Evolutionary conservation across 2,329 filamentous ascomycete genomes (phyloP).

Genomic region (Fonsecaea monophora): DNA sequence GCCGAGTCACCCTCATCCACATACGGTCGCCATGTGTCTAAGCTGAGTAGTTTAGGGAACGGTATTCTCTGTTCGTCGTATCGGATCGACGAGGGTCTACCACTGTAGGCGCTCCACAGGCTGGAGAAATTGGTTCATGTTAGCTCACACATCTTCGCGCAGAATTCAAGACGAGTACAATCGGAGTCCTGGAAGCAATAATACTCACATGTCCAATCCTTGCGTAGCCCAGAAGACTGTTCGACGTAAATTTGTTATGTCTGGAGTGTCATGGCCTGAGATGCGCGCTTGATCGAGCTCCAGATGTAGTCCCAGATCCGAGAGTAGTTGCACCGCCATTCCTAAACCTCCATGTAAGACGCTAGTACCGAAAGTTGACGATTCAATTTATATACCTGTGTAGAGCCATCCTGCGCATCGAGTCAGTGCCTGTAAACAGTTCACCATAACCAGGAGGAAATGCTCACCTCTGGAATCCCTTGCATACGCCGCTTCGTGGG

Average conservation of each 20-base stretch:
- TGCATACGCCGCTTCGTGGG: slow-evolving; percentile 53
- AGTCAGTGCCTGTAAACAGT: not conserved
- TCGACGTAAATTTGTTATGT: slow-evolving; percentile 37
- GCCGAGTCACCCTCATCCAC: not conserved
- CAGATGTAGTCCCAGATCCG: slow-evolving; percentile 50
- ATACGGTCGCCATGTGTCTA: slow-evolving; percentile 7
- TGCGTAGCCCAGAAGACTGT: slow-evolving; percentile 49
- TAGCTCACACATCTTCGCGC: too few species aligned
- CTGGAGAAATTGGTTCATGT: slow-evolving; percentile 3
- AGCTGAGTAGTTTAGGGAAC: not conserved
- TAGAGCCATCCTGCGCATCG: slow-evolving; percentile 10
- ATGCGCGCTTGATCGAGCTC: slow-evolving; percentile 43
- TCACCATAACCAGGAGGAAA: slow-evolving; percentile 42
- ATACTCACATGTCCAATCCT: slow-evolving; percentile 40
- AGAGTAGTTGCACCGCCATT: not conserved
- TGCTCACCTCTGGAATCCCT: slow-evolving; percentile 57
- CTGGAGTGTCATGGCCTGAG: not conserved
- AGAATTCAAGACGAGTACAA: not conserved
- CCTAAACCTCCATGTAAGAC: not conserved
- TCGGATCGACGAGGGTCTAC: slow-evolving; percentile 6
- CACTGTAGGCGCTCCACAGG: slow-evolving; percentile 18
- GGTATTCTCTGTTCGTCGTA: slow-evolving; percentile 11
- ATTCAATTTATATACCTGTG: slow-evolving; percentile 2
- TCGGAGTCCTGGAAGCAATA: not conserved
- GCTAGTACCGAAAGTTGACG: not conserved